Evolutionary conservation across 345 rosid genomes (phyloP).

Genomic region (Acer saccharum): DNA sequence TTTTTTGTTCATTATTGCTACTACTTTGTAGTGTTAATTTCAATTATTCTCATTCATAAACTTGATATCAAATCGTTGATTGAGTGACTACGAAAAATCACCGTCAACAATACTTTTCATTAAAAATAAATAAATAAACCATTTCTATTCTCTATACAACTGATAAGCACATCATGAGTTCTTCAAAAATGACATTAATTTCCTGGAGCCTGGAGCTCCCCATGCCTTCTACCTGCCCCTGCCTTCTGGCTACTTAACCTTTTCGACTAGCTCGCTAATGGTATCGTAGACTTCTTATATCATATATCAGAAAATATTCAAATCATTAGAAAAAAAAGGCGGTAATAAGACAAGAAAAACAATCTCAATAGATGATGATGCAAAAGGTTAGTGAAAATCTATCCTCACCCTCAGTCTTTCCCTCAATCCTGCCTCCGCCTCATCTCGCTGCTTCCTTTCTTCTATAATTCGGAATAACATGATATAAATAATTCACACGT

Average conservation of each 20-base stretch:
- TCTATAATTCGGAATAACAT: neutral
- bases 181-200: too few relatives aligned
- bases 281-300: slow-evolving; percentile 23
- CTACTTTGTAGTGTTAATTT: too few relatives aligned
- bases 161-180: too few relatives aligned
- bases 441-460: slow-evolving; percentile 36
- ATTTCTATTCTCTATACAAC: too few relatives aligned
- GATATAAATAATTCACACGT: too few relatives aligned
- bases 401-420: slow-evolving; percentile 38
- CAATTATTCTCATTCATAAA: too few relatives aligned
- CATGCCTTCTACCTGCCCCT: slow-evolving; percentile 17
- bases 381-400: neutral
- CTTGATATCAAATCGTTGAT: too few relatives aligned
- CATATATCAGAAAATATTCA: neutral
- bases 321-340: too few relatives aligned
- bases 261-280: slow-evolving; percentile 31
- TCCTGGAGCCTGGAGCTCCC: neutral
- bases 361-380: neutral
- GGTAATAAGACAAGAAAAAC: neutral
- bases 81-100: too few relatives aligned
- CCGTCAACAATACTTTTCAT: too few relatives aligned
- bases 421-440: slow-evolving; percentile 36
- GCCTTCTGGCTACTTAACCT: slow-evolving; percentile 30
- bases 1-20: too few relatives aligned
- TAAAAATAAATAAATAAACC: too few relatives aligned